Base-by-base conservation (phyloP, 78 protist species). In the Anaeramoeba flamelloides region DNA sequence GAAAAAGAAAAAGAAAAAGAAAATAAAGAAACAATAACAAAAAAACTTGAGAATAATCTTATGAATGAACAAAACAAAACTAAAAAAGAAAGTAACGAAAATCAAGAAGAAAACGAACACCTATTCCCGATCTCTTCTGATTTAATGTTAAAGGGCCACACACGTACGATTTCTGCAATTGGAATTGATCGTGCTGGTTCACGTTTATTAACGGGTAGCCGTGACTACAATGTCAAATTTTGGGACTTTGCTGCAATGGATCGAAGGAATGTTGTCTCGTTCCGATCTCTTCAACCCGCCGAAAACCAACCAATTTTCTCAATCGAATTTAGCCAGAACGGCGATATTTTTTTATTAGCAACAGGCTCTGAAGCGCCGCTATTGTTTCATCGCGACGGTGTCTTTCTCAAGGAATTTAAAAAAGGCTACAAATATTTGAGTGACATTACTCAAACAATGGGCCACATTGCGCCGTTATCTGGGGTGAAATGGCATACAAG, bases 181-280 rank as follows among this genome's bases (percentile, higher is more conserved):
- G n/a, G n/a, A n/a, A n/a, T n/a, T n/a, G n/a, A n/a, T n/a, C n/a
- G n/a, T n/a, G n/a, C n/a, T n/a, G 69, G 69, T 17, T 53, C 69
- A 53, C 8, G 69, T 26, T 26, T 53, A 17, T 53, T 53, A 53
- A 53, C 69, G 17, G 69, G 69, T 26, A 26, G 34, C 17, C 34
- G 17, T 53, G 69, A 53, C 17, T 53, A 53, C 17, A 53, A 8
- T 26, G 34, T 53, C 17, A 53, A 53, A 53, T 53, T 53, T 53
- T 53, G 69, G 69, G 69, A 53, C 17, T 53, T 53, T 53, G 69
- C 69, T 53, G 69, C 69, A 53, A 53, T 53, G 69, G 69, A 53
- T 53, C 8, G 69, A 53, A 53, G 8, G 8, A 53, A 53, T 53
- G 17, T 26, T 26, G 17, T 26, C 8, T 17, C 69, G 17, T 53